These are phyloP conservation scores for Bryoerythrophyllum caledonicum DNA, from an alignment of 225 moss, liverwort and hornwort genomes.

Conservation along the genomic window DNA sequence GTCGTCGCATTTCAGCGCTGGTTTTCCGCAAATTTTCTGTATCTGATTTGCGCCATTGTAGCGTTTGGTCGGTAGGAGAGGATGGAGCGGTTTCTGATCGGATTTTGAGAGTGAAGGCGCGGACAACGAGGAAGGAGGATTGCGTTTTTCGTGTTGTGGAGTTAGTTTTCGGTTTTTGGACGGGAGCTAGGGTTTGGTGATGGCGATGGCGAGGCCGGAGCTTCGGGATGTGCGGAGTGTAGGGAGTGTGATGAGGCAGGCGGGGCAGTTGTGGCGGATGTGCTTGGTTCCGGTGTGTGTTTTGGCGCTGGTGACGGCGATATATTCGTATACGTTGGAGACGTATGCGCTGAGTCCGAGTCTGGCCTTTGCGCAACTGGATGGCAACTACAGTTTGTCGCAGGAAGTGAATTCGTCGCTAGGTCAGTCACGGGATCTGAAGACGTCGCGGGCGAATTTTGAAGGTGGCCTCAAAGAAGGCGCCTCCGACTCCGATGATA, in stretches of 20 bases:
- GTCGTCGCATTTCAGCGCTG: too few relatives aligned
- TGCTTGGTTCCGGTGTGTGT: constrained; percentile 48
- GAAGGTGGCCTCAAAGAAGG: constrained; percentile 44
- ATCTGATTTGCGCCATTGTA: neutral
- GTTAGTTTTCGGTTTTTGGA: neutral
- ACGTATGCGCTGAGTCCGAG: constrained; percentile 47
- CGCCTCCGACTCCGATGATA: constrained; percentile 33
- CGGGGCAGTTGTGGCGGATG: constrained; percentile 47
- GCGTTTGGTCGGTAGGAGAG: neutral
- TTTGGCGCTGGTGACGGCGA: constrained; percentile 41
- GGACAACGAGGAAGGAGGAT: neutral
- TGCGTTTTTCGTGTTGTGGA: neutral
- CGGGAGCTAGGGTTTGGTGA: neutral
- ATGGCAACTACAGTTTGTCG: constrained; percentile 38
- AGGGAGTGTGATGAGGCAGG: constrained; percentile 43
- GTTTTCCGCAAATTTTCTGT: neutral
- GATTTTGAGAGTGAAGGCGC: neutral
- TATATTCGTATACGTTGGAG: constrained; percentile 51
- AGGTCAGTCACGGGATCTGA: constrained; percentile 37
- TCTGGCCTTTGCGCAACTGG: constrained; percentile 46
- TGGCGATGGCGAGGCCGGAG: constrained; percentile 44
- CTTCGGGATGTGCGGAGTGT: constrained; percentile 41
- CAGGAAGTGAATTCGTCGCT: constrained; percentile 42
- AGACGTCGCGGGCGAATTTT: constrained; percentile 38
- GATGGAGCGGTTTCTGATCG: constrained; percentile 5